A percentile compares a stretch with the other conserved stretches of the same genome.
These are phyloP conservation scores for Cucumis hystrix DNA, from an alignment of 306 rosid species.

Conservation along the genomic window DNA sequence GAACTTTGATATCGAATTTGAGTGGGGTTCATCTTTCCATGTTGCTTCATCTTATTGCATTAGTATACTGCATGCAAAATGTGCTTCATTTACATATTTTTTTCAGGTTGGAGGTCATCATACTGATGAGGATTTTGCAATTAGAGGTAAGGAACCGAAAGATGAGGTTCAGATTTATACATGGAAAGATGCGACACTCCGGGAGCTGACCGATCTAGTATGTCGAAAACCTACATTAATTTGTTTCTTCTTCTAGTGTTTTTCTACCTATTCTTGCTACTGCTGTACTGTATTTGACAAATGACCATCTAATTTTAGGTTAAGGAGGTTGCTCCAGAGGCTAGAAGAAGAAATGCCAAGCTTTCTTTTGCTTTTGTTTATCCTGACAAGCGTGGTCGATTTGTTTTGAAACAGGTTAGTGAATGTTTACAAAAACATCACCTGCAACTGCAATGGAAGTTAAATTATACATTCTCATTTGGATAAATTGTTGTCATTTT, in stretches of 20 bases:
- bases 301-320: constrained; percentile 32
- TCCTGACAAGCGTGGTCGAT: constrained; percentile 85
- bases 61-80: neutral
- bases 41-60: neutral
- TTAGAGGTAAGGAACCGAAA: constrained; percentile 87
- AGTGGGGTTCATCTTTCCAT: too few species aligned
- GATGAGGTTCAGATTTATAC: constrained; percentile 98
- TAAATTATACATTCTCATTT: neutral
- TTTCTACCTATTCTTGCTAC: neutral
- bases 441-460: neutral
- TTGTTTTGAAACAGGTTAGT: constrained; percentile 62
- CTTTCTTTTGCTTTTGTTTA: constrained; percentile 89
- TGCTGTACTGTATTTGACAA: constrained; percentile 11
- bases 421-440: neutral
- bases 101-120: constrained; percentile 73
- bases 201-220: constrained; percentile 91
- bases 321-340: constrained; percentile 87
- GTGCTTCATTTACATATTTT: neutral
- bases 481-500: neutral
- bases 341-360: constrained; percentile 82
- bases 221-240: neutral
- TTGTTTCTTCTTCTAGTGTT: neutral
- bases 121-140: constrained; percentile 62
- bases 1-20: too few species aligned
- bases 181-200: constrained; percentile 92